Conservation (phyloP, 2,329 filamentous ascomycete genomes). For the Phaeoacremonium minimum region DNA sequence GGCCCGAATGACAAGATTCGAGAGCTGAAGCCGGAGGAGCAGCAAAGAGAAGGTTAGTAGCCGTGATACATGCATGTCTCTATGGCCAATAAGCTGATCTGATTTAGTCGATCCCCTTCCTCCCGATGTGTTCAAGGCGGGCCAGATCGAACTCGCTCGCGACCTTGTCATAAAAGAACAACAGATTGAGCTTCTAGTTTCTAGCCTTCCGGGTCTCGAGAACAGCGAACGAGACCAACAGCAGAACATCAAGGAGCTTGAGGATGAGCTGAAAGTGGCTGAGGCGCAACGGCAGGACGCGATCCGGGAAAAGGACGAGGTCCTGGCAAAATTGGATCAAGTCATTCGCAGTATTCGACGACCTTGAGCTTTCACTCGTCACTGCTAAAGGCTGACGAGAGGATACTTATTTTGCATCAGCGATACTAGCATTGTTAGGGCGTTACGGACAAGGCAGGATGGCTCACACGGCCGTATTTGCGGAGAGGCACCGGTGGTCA, state of each 20-base stretch:
- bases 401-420: too few relatives aligned
- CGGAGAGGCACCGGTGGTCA: too few relatives aligned
- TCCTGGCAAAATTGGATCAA: slow-evolving; percentile 54
- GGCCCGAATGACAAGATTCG: slow-evolving; percentile 54
- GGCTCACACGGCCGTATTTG: too few relatives aligned
- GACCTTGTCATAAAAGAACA: slow-evolving; percentile 78
- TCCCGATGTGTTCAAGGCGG: slow-evolving; percentile 59
- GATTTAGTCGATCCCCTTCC: slow-evolving; percentile 59
- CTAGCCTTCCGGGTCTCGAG: slow-evolving; percentile 70
- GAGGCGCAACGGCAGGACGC: slow-evolving; percentile 60
- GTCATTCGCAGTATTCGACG: slow-evolving; percentile 58
- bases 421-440: too few relatives aligned
- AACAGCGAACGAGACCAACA: slow-evolving; percentile 76
- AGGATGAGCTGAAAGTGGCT: slow-evolving; percentile 59
- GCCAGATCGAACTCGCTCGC: slow-evolving; percentile 68
- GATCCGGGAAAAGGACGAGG: slow-evolving; percentile 58
- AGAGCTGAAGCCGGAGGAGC: slow-evolving; percentile 50
- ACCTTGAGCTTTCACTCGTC: slow-evolving; percentile 38
- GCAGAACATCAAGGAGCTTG: slow-evolving; percentile 58
- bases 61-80: too few relatives aligned
- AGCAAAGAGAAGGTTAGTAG: slow-evolving; percentile 43
- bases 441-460: slow-evolving; percentile 3
- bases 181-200: slow-evolving; percentile 76
- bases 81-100: too few relatives aligned
- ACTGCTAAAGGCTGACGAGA: too few relatives aligned